phyloP scores from a whole-genome alignment of 2,329 filamentous ascomycete genomes.

The Incumbomyces delicatus region DNA sequence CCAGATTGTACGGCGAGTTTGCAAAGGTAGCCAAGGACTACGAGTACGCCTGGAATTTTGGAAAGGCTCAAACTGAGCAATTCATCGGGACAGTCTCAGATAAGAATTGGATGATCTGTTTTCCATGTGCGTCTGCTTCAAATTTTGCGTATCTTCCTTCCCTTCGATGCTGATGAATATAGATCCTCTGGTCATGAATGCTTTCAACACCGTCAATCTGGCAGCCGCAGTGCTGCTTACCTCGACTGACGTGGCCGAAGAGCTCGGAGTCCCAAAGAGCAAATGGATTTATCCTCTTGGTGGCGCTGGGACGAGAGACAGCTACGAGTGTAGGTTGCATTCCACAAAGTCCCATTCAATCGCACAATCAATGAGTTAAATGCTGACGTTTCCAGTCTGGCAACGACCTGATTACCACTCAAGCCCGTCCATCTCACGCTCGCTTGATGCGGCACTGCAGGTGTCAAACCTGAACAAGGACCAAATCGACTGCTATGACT shows the following conservation, averaged over 20 bases:
- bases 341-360: slow-evolving; percentile 1
- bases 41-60: slow-evolving; percentile 49
- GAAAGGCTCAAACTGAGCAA: slow-evolving; percentile 38
- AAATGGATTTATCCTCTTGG: slow-evolving; percentile 57
- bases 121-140: slow-evolving; percentile 51
- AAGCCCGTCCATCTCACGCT: slow-evolving; percentile 48
- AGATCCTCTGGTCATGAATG: slow-evolving; percentile 63
- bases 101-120: slow-evolving; percentile 59
- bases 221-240: slow-evolving; percentile 53
- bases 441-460: slow-evolving; percentile 45
- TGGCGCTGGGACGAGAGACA: slow-evolving; percentile 53
- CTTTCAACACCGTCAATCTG: slow-evolving; percentile 60
- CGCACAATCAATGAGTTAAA: too few species aligned
- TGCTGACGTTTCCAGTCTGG: slow-evolving; percentile 44
- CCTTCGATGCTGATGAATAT: slow-evolving; percentile 11
- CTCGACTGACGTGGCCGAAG: slow-evolving; percentile 43
- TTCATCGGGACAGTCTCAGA: slow-evolving; percentile 45
- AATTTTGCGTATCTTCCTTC: not conserved
- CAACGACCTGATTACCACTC: slow-evolving; percentile 48
- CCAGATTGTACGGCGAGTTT: slow-evolving; percentile 51
- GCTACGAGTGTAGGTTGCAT: slow-evolving; percentile 39
- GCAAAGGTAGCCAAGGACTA: slow-evolving; percentile 46
- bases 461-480: slow-evolving; percentile 38
- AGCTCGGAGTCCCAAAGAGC: slow-evolving; percentile 44
- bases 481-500: slow-evolving; percentile 52